phyloP scores from a whole-genome alignment of 2,329 filamentous ascomycete species.

The Chrysoporthe cubensis region DNA sequence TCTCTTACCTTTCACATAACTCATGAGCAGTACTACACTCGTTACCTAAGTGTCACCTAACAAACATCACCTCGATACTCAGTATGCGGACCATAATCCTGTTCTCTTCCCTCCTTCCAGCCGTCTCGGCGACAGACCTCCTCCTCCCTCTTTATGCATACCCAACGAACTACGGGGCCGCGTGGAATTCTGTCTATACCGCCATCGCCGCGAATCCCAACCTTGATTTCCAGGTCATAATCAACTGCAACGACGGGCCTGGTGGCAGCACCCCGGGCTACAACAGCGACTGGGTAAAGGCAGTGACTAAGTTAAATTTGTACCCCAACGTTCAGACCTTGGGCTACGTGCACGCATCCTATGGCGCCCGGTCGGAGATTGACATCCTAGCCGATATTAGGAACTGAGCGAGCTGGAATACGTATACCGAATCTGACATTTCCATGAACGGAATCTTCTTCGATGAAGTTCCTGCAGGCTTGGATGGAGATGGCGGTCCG shows the following conservation, averaged over 20 bases:
- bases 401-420: slow-evolving; percentile 22
- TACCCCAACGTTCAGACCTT: slow-evolving; percentile 21
- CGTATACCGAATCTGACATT: slow-evolving; percentile 16
- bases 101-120: neutral
- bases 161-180: neutral
- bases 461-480: slow-evolving; percentile 25
- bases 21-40: neutral
- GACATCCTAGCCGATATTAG: slow-evolving; percentile 16
- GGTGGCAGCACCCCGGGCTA: slow-evolving; percentile 15
- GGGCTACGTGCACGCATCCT: slow-evolving; percentile 21
- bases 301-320: slow-evolving; percentile 5
- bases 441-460: slow-evolving; percentile 27
- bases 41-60: neutral
- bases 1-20: neutral
- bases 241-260: slow-evolving; percentile 24
- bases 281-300: slow-evolving; percentile 19
- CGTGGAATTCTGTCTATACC: slow-evolving; percentile 12
- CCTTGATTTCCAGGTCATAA: slow-evolving; percentile 22
- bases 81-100: neutral
- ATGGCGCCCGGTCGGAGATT: neutral
- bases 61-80: neutral
- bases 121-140: slow-evolving; percentile 9
- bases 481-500: slow-evolving; percentile 20
- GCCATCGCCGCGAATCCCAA: slow-evolving; percentile 15
- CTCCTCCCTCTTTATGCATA: slow-evolving; percentile 22